Evolutionary conservation across 441 rosid species (phyloP), one percentile per base, ranked within the genome.

Genomic region (Populus trichocarpa): DNA sequence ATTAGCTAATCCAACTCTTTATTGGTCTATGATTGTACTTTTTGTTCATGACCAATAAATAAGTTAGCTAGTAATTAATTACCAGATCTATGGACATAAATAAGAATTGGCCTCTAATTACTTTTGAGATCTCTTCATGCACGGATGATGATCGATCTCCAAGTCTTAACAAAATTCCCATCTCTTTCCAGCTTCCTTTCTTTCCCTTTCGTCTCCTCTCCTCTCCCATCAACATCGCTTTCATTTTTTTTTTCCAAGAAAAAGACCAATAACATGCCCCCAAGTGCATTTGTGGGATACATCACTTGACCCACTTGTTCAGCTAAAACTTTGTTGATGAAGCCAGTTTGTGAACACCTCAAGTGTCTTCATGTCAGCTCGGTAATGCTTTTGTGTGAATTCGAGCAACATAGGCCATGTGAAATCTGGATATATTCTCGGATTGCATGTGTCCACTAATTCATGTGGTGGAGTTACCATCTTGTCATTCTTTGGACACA

Each of bases 331-430:
- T 83, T 80, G 77, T 74, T 86, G 84, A 35, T 84, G 89, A 81
- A 94, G 75, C 99, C 99, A 96, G 38, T 87, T 84, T 12, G 92
- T 79, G 88, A 96, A 96, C 46, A 32, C 88, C 80, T 88, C 86
- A 9, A 96, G 97, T 14, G 99, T 96, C 79, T 90, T 93, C 93
- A 90, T 92, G 92, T 96, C 99, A 12, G 98, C 99, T 83, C 99
- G 87, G 88, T 96, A 94, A 78, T 96, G 95, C 85, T 94, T 96
- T 83, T 96, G 98, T 10, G 99, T 92, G 89, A 92, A 92, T 76
- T 92, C 95, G 74, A 88, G 97, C 32, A 94, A 81, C 93, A 86
- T 87, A 40, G 97, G 85, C 99, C 98, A 96, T 73, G 96, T 94
- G 82, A 96, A 96, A 81, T 96, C 98, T 42, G 98, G 98, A 77